Evolutionary conservation across 2,329 filamentous ascomycete species (phyloP).

Genomic region (Alternaria postmessia): DNA sequence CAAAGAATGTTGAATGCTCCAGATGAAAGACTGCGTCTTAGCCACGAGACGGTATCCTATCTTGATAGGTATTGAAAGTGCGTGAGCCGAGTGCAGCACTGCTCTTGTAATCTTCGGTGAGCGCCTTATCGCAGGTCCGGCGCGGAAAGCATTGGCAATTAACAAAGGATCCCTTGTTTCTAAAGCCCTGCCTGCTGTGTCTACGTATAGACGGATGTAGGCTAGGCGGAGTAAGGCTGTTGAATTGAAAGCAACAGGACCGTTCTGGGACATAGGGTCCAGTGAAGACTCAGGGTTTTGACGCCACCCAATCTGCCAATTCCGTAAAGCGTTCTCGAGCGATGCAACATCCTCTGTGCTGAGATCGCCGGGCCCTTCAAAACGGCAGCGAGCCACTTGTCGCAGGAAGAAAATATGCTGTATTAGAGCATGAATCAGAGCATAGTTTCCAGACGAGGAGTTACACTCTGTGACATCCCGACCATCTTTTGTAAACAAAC

Average conservation of each 20-base stretch:
- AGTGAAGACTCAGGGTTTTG: constrained; percentile 53
- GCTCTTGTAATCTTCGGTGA: constrained; percentile 69
- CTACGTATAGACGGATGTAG: constrained; percentile 71
- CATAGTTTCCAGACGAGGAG: constrained; percentile 66
- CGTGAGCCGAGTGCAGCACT: constrained; percentile 73
- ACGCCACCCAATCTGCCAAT: constrained; percentile 54
- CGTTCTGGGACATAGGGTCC: constrained; percentile 63
- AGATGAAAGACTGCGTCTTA: constrained; percentile 51
- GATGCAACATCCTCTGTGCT: constrained; percentile 52
- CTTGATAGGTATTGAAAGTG: constrained; percentile 72
- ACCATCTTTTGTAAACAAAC: constrained; percentile 45
- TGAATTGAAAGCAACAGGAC: constrained; percentile 72
- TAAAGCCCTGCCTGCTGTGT: constrained; percentile 69
- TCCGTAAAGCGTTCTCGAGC: constrained; percentile 55
- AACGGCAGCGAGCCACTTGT: constrained; percentile 54
- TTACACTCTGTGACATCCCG: constrained; percentile 43
- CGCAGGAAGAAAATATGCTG: constrained; percentile 77
- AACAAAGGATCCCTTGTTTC: constrained; percentile 70
- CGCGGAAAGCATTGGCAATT: constrained; percentile 68
- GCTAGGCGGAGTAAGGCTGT: constrained; percentile 68
- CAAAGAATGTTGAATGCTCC: constrained; percentile 53
- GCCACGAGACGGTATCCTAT: constrained; percentile 53
- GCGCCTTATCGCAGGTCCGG: constrained; percentile 66
- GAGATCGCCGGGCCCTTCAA: constrained; percentile 43
- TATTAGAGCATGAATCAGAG: constrained; percentile 74